Evolutionary conservation across 148 eudicot genomes (phyloP), one percentile per base, ranked within the genome.

Genomic region (Nepenthes mirabilis): DNA sequence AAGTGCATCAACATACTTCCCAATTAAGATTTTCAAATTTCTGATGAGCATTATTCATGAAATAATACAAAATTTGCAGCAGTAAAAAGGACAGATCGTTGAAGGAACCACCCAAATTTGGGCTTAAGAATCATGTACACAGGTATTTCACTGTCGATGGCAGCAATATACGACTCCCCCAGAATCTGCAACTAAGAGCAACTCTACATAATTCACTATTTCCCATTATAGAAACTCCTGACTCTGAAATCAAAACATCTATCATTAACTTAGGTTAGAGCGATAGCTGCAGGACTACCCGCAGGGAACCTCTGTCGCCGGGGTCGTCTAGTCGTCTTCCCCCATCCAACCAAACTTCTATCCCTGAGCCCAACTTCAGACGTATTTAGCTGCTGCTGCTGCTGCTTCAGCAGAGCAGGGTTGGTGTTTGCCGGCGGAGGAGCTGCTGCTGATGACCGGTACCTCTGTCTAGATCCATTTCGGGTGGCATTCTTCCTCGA

Each of bases 311-410:
- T 67, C 65, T 86, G 96, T 54, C 94, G 71, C 48, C 96, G 74
- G 33, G 94, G 98, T 54, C 91, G 89, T 63, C 98, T 73, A 47
- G 96, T 83, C 8, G 88, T 82, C 86, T 88, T 88, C 49, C 98
- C 98, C 96, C 98, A 91, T 56, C 98, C 86, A 1, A 81, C 74
- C 68, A 90, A 74, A 75, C 83, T 80, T 69, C 82, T 70, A 70
- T 84, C 95, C 79, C 80, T 85, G 62, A 82, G 57, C 66, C 68
- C 72, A 53, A 63, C 75, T 68, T 84, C 91, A 61, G 45, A 40
- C 6, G 6, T 8, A 40, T 40, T 40, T 40, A 40, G 8, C 59
- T 68, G 72, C 65, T 77, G 77, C 52, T 72, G 72, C 59, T 68
- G 72, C 65, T 79, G 77, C 52, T 72, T 62, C 61, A 71, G 65